Percentiles rank a stretch among this genome's conserved stretches.
phyloP scores from a whole-genome alignment of 2,329 filamentous ascomycete genomes.

The Hypocrella siamensis region DNA sequence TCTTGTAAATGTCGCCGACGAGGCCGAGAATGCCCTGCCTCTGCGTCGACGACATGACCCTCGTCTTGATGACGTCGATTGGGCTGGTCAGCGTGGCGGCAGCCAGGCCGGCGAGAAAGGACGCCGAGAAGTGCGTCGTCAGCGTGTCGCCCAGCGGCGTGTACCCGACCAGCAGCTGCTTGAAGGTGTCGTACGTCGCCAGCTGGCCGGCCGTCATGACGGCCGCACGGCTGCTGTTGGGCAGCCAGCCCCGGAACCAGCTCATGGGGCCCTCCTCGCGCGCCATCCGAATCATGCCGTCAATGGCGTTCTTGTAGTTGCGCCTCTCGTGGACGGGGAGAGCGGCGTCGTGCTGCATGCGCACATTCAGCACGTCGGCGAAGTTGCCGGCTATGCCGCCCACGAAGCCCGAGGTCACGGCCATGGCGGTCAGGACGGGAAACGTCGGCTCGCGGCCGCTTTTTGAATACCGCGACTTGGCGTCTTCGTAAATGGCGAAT shows the following conservation, averaged over 20 bases:
- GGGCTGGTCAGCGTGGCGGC: conserved; percentile 76
- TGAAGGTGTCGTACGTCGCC: conserved; percentile 74
- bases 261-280: conserved; percentile 61
- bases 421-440: conserved; percentile 65
- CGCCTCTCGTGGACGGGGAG: conserved; percentile 58
- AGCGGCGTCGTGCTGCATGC: conserved; percentile 88
- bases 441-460: conserved; percentile 48
- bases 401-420: conserved; percentile 68
- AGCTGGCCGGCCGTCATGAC: conserved; percentile 79
- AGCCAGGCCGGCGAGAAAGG: conserved; percentile 64
- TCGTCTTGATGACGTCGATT: conserved; percentile 79
- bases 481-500: conserved; percentile 90
- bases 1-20: conserved; percentile 49
- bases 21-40: conserved; percentile 38
- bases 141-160: conserved; percentile 55
- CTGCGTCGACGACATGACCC: conserved; percentile 57
- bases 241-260: conserved; percentile 74
- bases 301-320: conserved; percentile 79
- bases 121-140: conserved; percentile 65
- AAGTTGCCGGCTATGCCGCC: conserved; percentile 88
- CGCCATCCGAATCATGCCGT: conserved; percentile 79
- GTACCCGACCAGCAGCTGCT: conserved; percentile 48
- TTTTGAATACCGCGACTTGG: conserved; percentile 51
- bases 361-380: conserved; percentile 90
- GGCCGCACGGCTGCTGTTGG: conserved; percentile 67